Conservation (phyloP, 2,329 filamentous ascomycete genomes). For the Fusarium chuoi region DNA sequence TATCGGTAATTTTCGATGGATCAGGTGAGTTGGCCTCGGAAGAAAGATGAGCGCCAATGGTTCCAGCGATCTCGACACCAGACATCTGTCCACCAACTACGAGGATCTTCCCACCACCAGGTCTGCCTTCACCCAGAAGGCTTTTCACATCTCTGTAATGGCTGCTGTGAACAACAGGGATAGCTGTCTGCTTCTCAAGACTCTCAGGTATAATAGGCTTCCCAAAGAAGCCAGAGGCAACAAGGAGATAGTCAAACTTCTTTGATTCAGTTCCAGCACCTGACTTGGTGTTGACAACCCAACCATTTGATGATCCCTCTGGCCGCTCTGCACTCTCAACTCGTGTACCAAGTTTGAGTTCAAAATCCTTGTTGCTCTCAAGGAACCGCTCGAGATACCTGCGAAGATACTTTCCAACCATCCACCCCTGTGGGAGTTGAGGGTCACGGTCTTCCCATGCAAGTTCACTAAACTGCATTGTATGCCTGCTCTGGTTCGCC, state of each 20-base stretch:
- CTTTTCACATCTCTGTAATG: slow-evolving; percentile 66
- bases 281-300: slow-evolving; percentile 55
- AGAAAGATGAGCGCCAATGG: slow-evolving; percentile 77
- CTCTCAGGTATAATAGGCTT: slow-evolving; percentile 63
- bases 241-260: slow-evolving; percentile 76
- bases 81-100: slow-evolving; percentile 87
- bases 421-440: slow-evolving; percentile 79
- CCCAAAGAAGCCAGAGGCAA: slow-evolving; percentile 82
- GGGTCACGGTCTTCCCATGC: slow-evolving; percentile 72
- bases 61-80: slow-evolving; percentile 79
- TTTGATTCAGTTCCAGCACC: slow-evolving; percentile 53
- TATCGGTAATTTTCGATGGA: slow-evolving; percentile 51
- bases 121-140: slow-evolving; percentile 55
- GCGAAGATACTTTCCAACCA: slow-evolving; percentile 78
- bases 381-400: slow-evolving; percentile 71
- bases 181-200: slow-evolving; percentile 46
- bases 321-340: slow-evolving; percentile 55
- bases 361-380: slow-evolving; percentile 50
- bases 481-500: slow-evolving; percentile 81
- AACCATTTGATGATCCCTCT: slow-evolving; percentile 50
- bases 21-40: slow-evolving; percentile 66
- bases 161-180: slow-evolving; percentile 75
- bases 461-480: slow-evolving; percentile 77
- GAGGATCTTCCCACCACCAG: slow-evolving; percentile 69
- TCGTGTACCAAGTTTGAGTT: slow-evolving; percentile 61